Base-by-base conservation (phyloP, 495 filamentous ascomycete species). In the Platismatia glauca region DNA sequence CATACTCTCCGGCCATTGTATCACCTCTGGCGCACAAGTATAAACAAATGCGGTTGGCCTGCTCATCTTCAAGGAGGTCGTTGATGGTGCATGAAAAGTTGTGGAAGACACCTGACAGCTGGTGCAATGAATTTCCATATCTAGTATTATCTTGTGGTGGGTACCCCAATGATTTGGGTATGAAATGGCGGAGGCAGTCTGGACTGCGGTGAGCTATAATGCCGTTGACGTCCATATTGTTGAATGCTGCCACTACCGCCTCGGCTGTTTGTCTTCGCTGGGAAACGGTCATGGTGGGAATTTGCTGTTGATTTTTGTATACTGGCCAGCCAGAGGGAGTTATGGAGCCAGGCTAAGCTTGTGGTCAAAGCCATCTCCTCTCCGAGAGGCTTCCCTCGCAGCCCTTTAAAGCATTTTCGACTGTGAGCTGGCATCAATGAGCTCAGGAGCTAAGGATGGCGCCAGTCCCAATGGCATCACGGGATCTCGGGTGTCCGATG, bases 21-120 rank as follows among this genome's bases (percentile, higher is more conserved):
- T 70, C 68, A 13, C 63, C 68, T 38, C 58, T 58, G n/a, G 68
- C 68, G n/a, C 53, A 68, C 31, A 70, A 31, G 50, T 59, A 68
- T 52, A 70, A 46, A 34, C 63, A 64, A 20, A 70, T 66, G 22
- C 62, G 60, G 55, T 58, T 60, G 39, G 64, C 61, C 6, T 62
- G 43, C 16, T 52, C 37, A 57, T 70, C 68, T 56, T 70, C 68
- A 24, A 70, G 35, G 9, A 70, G 41, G 31, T 70, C 68, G 22
- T 63, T 66, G 31, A 68, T 55, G 29, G 52, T 59, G 29, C 68
- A 58, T 12, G 63, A 66, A 52, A 70, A 70, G 55, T 70, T 70
- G 35, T 63, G 44, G 61, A 70, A 70, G 48, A 66, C 59, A 6
- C 57, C 43, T 16, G 24, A 15, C 35, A 70, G 59, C 27, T 58